A percentile compares a stretch with the other conserved stretches of the same genome.
These are phyloP conservation scores for Camelina sativa DNA, from an alignment of 345 rosid genomes.

Conservation along the genomic window DNA sequence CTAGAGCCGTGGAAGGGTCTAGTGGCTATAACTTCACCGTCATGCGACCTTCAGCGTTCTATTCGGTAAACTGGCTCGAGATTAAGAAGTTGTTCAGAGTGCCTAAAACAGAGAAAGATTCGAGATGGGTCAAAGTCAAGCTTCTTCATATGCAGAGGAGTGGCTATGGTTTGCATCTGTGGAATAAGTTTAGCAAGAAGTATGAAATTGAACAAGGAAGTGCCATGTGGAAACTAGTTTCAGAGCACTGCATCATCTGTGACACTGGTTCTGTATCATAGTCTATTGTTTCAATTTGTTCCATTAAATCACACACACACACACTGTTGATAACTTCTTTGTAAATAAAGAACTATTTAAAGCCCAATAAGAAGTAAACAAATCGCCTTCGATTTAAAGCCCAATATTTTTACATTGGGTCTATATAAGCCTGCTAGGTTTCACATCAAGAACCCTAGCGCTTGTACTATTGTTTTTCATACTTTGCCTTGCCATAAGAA, in stretches of 20 bases:
- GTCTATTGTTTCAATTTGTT: not conserved
- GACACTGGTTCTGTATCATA: conserved; percentile 14
- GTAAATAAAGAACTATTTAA: not conserved
- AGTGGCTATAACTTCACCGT: conserved; percentile 58
- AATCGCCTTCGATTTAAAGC: not conserved
- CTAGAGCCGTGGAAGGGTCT: conserved; percentile 45
- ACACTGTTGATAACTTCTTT: conserved; percentile 15
- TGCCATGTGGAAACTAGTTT: conserved; percentile 47
- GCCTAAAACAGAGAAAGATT: conserved; percentile 46
- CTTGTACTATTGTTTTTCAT: too few relatives aligned
- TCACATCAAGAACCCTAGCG: not conserved
- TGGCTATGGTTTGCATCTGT: conserved; percentile 68
- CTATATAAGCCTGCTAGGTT: not conserved
- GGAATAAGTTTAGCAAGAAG: conserved; percentile 54
- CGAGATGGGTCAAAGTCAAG: conserved; percentile 60
- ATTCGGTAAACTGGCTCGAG: conserved; percentile 68
- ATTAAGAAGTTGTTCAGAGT: conserved; percentile 57
- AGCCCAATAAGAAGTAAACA: not conserved
- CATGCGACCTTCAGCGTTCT: conserved; percentile 63
- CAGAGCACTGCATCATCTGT: conserved; percentile 50
- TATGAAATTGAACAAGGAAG: conserved; percentile 54
- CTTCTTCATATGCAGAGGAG: conserved; percentile 51
- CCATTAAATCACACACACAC: not conserved
- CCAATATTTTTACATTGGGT: not conserved
- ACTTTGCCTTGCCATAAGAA: not conserved